Conservation (phyloP, 2,329 filamentous ascomycete species). For the Pseudocercospora crystallina region DNA sequence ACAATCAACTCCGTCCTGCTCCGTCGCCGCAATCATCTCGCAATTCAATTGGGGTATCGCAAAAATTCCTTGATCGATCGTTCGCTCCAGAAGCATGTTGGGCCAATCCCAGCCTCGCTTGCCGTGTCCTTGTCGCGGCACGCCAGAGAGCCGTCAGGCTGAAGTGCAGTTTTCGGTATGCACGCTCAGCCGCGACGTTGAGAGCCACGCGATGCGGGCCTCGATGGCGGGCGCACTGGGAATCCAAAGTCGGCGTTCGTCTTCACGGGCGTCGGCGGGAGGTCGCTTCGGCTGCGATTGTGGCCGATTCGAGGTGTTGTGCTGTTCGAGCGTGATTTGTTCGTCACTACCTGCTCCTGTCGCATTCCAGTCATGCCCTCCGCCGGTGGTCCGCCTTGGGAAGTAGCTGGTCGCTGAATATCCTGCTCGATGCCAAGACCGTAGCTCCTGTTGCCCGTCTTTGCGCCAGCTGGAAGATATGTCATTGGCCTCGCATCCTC, state of each 20-base stretch:
- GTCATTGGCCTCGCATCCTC: conserved; percentile 23
- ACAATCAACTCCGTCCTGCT: too few relatives aligned
- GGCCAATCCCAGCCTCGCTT: too few relatives aligned
- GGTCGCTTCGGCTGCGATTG: conserved; percentile 23
- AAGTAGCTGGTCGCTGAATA: conserved; percentile 18
- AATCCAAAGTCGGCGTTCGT: conserved; percentile 18
- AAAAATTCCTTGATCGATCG: too few relatives aligned
- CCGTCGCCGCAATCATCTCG: too few relatives aligned
- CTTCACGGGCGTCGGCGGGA: conserved; percentile 21
- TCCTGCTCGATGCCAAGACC: conserved; percentile 23
- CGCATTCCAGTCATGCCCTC: conserved; percentile 13
- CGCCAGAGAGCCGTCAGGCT: neutral
- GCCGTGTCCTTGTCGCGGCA: too few relatives aligned
- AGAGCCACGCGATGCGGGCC: conserved; percentile 9
- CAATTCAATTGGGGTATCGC: too few relatives aligned
- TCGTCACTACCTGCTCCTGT: conserved; percentile 5
- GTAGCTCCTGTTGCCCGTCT: conserved; percentile 11
- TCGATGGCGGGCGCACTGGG: conserved; percentile 14
- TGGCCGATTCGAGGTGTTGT: conserved; percentile 22
- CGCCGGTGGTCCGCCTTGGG: conserved; percentile 15
- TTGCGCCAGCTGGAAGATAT: conserved; percentile 25
- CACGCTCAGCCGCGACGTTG: conserved; percentile 7
- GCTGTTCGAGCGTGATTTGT: conserved; percentile 19
- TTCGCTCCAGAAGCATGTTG: too few relatives aligned
- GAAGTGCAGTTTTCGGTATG: neutral